These are phyloP conservation scores for Fomitopsis pulvina DNA, from an alignment of 768 basidiomycete species.

Conservation along the genomic window DNA sequence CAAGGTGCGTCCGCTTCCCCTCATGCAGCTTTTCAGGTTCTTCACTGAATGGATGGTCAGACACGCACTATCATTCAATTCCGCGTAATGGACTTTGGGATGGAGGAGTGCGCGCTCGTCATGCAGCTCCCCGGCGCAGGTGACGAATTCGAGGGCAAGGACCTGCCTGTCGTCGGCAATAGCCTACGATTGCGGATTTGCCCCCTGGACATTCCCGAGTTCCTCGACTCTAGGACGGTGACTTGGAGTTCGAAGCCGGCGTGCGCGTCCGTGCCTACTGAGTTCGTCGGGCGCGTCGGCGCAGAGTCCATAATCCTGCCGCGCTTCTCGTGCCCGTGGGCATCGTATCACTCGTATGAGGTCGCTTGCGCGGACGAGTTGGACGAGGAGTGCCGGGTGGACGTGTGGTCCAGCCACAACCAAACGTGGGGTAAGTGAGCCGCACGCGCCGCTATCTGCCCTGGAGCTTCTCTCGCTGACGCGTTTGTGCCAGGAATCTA, in stretches of 20 bases:
- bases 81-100: constrained; percentile 14
- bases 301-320: constrained; percentile 5
- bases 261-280: constrained; percentile 6
- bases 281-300: constrained; percentile 10
- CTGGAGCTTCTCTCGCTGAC: background rate
- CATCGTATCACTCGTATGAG: constrained; percentile 15
- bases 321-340: constrained; percentile 18
- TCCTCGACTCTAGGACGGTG: constrained; percentile 15
- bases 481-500: background rate
- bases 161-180: constrained; percentile 7
- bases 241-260: constrained; percentile 12
- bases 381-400: constrained; percentile 15
- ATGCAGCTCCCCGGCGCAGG: constrained; percentile 7
- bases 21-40: background rate
- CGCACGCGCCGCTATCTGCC: background rate
- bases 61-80: constrained; percentile 8
- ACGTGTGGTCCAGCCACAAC: constrained; percentile 22
- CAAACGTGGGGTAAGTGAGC: constrained; percentile 17
- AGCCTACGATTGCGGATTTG: constrained; percentile 11
- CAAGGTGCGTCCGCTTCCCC: constrained; percentile 7
- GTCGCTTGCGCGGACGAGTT: constrained; percentile 11
- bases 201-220: constrained; percentile 9
- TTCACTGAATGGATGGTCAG: background rate
- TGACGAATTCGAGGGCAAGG: constrained; percentile 2
- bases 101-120: constrained; percentile 10